Evolutionary conservation across 164 flowering plant genomes (phyloP).

Genomic region (Sextonia rubra): DNA sequence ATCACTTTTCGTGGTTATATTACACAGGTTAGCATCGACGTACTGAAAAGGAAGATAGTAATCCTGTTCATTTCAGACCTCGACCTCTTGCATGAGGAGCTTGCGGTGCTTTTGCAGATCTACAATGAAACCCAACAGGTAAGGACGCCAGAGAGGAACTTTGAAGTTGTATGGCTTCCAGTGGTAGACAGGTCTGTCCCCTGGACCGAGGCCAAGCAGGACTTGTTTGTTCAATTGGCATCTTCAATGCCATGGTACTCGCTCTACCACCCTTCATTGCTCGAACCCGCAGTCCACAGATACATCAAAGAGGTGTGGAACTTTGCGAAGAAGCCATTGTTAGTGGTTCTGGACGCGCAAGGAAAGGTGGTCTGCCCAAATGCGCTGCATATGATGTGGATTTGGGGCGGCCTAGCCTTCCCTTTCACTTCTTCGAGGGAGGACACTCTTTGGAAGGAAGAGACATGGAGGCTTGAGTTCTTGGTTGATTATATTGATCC

Average conservation of each 20-base stretch:
- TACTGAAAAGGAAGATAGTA: conserved; percentile 65
- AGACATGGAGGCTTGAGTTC: conserved; percentile 32
- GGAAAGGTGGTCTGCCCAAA: conserved; percentile 24
- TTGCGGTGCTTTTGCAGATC: conserved; percentile 47
- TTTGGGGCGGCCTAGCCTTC: conserved; percentile 36
- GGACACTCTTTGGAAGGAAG: conserved; percentile 28
- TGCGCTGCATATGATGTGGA: conserved; percentile 36
- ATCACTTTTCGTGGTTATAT: not conserved
- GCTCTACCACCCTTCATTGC: conserved; percentile 38
- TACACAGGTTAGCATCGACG: conserved; percentile 51
- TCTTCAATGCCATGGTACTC: conserved; percentile 64
- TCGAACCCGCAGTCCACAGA: conserved; percentile 35
- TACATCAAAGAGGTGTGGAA: conserved; percentile 23
- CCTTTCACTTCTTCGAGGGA: conserved; percentile 33
- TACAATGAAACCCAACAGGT: conserved; percentile 43
- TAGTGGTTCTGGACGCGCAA: conserved; percentile 33
- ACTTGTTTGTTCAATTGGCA: conserved; percentile 27
- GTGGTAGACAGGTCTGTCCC: conserved; percentile 38
- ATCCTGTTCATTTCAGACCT: conserved; percentile 70
- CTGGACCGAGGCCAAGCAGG: conserved; percentile 37
- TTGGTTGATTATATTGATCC: conserved; percentile 31
- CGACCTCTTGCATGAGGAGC: conserved; percentile 53
- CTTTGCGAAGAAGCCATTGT: conserved; percentile 25
- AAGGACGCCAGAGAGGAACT: conserved; percentile 55
- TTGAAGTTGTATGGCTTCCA: conserved; percentile 88